Base-by-base conservation (phyloP, 306 rosid genomes). In the Astragalus glycyphyllos region DNA sequence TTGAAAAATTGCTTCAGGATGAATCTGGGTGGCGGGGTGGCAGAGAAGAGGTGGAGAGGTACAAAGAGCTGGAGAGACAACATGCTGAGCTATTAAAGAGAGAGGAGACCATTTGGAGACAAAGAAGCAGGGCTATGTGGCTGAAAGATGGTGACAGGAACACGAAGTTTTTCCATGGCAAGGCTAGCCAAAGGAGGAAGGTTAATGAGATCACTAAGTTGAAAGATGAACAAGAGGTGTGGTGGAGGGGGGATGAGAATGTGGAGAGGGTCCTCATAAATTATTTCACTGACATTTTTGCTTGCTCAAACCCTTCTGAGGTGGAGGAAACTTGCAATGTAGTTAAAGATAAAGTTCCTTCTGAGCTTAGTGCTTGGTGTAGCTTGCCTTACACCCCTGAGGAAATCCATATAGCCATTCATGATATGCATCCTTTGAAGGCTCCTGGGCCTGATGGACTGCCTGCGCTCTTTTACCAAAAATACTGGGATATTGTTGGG, bases 11-110 rank as follows among this genome's bases (percentile, higher is more conserved):
- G 38, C 7, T 34, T 0, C 4, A 34, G 6, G 1, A 34, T 5
- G 38, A 34, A 6, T 0, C 5, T 4, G 1, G 1, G 38, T 1
- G 0, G 7, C 1, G 1, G n/a, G n/a, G n/a, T n/a, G n/a, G n/a
- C n/a, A n/a, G n/a, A n/a, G n/a, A n/a, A n/a, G n/a, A n/a, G n/a
- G 6, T 34, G 7, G 5, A 0, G 1, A 6, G 7, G 6, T 34
- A 34, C 7, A 34, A 34, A 6, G 38, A 34, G 6, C 4, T 34
- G 38, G 38, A 34, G 6, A 34, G 4, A 6, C 38, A 34, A 34
- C 38, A 34, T 34, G 38, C 38, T 2, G 6, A 34, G 38, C 4
- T 34, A 6, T 4, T 34, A 6, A 34, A 2, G 7, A 34, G 5
- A 4, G 38, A 34, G 7, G 38, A 34, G 6, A 34, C 38, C 0